Base-by-base conservation (phyloP, 176 grass and related monocot species). In the Ensete glaucum region DNA sequence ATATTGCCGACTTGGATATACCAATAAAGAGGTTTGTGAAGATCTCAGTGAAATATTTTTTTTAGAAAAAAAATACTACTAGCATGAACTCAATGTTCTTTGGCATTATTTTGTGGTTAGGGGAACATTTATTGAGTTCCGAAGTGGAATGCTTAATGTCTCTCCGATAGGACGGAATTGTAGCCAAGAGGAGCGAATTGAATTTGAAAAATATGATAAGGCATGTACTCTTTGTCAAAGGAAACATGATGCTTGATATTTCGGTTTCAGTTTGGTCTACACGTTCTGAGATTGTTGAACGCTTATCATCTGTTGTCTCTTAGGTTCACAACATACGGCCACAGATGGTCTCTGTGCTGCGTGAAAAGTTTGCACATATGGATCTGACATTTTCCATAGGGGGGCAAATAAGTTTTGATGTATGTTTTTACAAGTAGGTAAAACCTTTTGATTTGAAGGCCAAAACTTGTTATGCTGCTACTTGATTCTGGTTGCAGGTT, bases 401-500 rank as follows among this genome's bases (percentile, higher is more conserved):
- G 73, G 91, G 95, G 21, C 88, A 94, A 73, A 99, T 99, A 82
- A 99, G 91, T 87, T 99, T 99, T 86, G 88, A 99, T 86, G 91
- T 99, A 76, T 85, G 91, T 86, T 67, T 62, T 8, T 69, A 6
- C 7, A 55, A 9, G 15, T 43, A 5, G 4, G 34, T 43, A 43
- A 43, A 43, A 43, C 34, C 34, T 43, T 43, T 43, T 43, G 5
- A 43, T 2, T 14, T n/a, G 27, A 52, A 65, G 21, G 9, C 23
- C 7, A 65, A 20, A 5, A 11, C 20, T 65, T 17, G 17, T 15
- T 64, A 23, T 80, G 74, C 51, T 66, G 59, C 57, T 69, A 10
- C 48, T 73, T 52, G 17, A 56, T 56, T 60, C 20, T 73, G 25
- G 50, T 69, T 73, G 52, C 51, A 94, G 85, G 95, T 91, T 27